These are phyloP conservation scores for Backusella westeae DNA, from an alignment of 192 early-diverging fungal species.

Conservation along the genomic window DNA sequence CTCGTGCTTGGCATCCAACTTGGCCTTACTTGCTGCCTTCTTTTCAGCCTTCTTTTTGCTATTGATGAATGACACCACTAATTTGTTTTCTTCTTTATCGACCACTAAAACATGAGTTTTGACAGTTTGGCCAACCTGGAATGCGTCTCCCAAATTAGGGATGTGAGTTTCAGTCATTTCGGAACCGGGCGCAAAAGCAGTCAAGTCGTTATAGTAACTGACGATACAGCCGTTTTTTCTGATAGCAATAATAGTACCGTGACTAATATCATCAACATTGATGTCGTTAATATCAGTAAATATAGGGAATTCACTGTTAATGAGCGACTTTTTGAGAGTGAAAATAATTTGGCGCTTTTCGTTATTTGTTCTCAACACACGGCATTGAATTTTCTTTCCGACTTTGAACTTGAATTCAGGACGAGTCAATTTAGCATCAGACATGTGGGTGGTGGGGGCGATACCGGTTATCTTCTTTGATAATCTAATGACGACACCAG, in stretches of 20 bases:
- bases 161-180: slow-evolving; percentile 52
- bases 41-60: slow-evolving; percentile 15
- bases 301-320: slow-evolving; percentile 67
- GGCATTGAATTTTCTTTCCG: slow-evolving; percentile 72
- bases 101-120: slow-evolving; percentile 71
- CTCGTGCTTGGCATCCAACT: slow-evolving; percentile 10
- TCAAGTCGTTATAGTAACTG: slow-evolving; percentile 73
- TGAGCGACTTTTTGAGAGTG: slow-evolving; percentile 74
- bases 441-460: slow-evolving; percentile 70
- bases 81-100: slow-evolving; percentile 50
- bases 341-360: slow-evolving; percentile 59
- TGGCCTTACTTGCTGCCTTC: slow-evolving; percentile 1
- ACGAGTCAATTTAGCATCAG: slow-evolving; percentile 69
- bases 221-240: slow-evolving; percentile 69
- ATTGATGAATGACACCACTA: slow-evolving; percentile 76
- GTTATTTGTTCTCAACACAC: slow-evolving; percentile 57
- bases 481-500: slow-evolving; percentile 55
- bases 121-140: slow-evolving; percentile 70
- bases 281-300: slow-evolving; percentile 60
- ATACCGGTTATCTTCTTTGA: slow-evolving; percentile 66
- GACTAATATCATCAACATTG: slow-evolving; percentile 56
- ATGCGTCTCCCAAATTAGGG: slow-evolving; percentile 58
- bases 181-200: slow-evolving; percentile 65
- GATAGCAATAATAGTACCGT: slow-evolving; percentile 64
- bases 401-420: slow-evolving; percentile 71